Evolutionary conservation across 176 grass and related monocot genomes (phyloP).

Genomic region (Oryza brachyantha): DNA sequence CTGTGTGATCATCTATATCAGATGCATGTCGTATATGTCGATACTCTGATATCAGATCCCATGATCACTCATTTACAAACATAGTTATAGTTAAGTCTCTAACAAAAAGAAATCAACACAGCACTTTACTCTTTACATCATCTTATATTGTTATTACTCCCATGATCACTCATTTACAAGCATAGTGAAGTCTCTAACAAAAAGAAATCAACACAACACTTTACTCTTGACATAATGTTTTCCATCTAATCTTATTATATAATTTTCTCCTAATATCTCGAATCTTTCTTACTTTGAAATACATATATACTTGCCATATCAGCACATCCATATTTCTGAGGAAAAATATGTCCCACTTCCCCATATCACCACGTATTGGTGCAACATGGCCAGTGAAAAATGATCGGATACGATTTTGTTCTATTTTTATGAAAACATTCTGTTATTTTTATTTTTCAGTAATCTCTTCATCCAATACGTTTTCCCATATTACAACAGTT

Average conservation of each 20-base stretch:
- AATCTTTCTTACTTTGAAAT: neutral
- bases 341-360: neutral
- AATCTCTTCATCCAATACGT: conserved; percentile 9
- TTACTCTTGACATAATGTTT: neutral
- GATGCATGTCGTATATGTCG: neutral
- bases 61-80: neutral
- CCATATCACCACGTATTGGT: neutral
- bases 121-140: neutral
- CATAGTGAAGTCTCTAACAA: neutral
- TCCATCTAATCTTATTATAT: neutral
- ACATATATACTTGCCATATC: neutral
- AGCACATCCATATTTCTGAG: neutral
- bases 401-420: neutral
- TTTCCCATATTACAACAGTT: neutral
- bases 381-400: neutral
- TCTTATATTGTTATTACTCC: neutral
- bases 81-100: neutral
- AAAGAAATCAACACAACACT: neutral
- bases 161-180: too few species aligned
- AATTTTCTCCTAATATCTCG: neutral
- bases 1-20: neutral
- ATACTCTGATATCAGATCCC: neutral
- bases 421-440: neutral
- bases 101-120: neutral
- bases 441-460: neutral